phyloP scores from a whole-genome alignment of 73 alveolate genomes.

The Diophrys appendiculata region DNA sequence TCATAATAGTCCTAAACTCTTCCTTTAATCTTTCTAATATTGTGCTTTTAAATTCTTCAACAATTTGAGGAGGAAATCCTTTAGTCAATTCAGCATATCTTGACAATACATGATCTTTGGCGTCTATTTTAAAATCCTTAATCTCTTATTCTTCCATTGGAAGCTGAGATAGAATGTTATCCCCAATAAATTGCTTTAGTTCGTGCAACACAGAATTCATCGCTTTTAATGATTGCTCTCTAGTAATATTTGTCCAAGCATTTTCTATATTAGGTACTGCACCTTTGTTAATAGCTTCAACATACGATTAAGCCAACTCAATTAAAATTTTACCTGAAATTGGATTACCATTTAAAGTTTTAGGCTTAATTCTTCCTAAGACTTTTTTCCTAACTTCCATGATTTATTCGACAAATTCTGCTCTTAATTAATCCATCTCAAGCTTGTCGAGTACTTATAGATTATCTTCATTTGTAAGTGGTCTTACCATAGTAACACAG shows the following conservation, averaged over 20 bases:
- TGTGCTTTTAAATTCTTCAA: constrained; percentile 62
- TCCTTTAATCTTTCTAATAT: constrained; percentile 63
- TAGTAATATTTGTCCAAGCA: constrained; percentile 81
- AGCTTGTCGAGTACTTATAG: constrained; percentile 80
- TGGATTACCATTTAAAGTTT: constrained; percentile 82
- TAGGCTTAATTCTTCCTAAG: constrained; percentile 83
- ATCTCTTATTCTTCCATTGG: constrained; percentile 66
- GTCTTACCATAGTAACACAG: constrained; percentile 96
- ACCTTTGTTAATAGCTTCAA: constrained; percentile 82
- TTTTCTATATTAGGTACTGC: constrained; percentile 88
- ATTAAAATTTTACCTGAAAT: constrained; percentile 86
- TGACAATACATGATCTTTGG: constrained; percentile 67
- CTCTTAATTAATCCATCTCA: constrained; percentile 87
- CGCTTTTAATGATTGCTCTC: constrained; percentile 65
- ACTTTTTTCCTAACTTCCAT: constrained; percentile 83
- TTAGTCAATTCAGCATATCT: constrained; percentile 69
- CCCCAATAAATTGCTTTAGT: constrained; percentile 47
- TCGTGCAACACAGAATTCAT: constrained; percentile 39
- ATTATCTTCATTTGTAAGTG: constrained; percentile 92
- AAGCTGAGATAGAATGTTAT: constrained; percentile 29
- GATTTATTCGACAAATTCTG: constrained; percentile 93
- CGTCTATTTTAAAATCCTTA: constrained; percentile 64
- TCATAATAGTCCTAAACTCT: constrained; percentile 54
- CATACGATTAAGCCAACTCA: constrained; percentile 69
- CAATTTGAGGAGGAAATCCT: constrained; percentile 61